Base-by-base conservation (phyloP, 495 filamentous ascomycete species). In the Podospora conica region DNA sequence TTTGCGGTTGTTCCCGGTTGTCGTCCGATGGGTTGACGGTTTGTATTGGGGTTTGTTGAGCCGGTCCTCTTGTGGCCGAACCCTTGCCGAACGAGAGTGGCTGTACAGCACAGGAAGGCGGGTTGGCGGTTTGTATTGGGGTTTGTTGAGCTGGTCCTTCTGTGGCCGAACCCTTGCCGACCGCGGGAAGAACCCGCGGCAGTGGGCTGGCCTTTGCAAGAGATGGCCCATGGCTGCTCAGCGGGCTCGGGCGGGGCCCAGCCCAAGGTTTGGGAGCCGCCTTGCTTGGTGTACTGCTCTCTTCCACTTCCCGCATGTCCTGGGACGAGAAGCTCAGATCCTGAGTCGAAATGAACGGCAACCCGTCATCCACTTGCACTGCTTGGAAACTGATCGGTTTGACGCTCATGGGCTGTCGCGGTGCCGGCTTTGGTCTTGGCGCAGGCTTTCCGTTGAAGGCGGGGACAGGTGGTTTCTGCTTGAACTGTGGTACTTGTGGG, bases 301-400 rank as follows among this genome's bases (percentile, higher is more conserved):
- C 70, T 48, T 76, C 77, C 20, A 84, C 68, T 23, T 84, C 82
- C 28, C 71, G 73, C 5, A 83, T 58, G 24, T 84, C 82, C 67
- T 83, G 81, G 1, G 81, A 81, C 0, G 80, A 82, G 11, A 83
- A 62, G 1, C 73, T 54, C 0, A 81, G 60, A 66, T 84, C 82
- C 60, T 82, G 82, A 0, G 82, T 80, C 5, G 74, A 82, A 40
- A 81, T 68, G 40, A 80, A 76, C 0, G 74, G 69, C 3, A 74
- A n/a, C 18, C 27, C 22, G 15, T 65, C 53, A 3, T 53, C 15
- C n/a, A 9, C 0, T 20, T 9, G 9, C 58, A 56, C 22, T 21
- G 55, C 23, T 48, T 59, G 20, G 27, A 20, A 9, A 21, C 56
- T n/a, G 9, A 23, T 12, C 8, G 53, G 10, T 18, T 64, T 31